Evolutionary conservation across 305 asterid species (phyloP), one percentile per base, ranked within the genome.

Genomic region (Coffea humblotiana): DNA sequence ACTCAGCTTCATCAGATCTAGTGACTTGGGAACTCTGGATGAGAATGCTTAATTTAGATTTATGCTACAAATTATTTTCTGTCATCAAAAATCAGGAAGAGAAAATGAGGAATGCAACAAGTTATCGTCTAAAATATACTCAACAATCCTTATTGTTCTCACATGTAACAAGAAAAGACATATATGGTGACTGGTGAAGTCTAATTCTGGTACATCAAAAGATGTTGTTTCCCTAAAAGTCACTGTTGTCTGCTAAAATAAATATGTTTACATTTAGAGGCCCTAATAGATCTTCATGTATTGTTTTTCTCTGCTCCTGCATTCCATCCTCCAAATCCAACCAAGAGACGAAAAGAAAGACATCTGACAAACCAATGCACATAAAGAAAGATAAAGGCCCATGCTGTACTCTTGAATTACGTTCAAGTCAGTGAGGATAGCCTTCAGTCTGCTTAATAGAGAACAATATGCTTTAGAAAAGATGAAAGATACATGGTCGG

Each of bases 371-470:
- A 16, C 29, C 29, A 56, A 54, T 58, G 35, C 78, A 58, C 45
- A 58, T 37, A 18, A 56, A 74, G 66, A 37, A 27, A 37, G 25
- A 54, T 18, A 3, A 12, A 37, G 52, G 7, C n/a, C 15, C 23
- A 18, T 58, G 63, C 43, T 4, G 48, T 45, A 40, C 27, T 47
- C 48, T 58, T 54, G 56, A 61, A 16, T 25, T 70, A 19, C 48
- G 10, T 47, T 52, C 69, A 68, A 76, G 69, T 32, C 18, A 47
- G 71, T 21, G 27, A 78, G 72, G 51, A 14, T 54, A 37, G 78
- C 72, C 35, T 70, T 45, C 52, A 9, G 15, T 71, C 25, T 40
- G 35, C 71, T 35, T 40, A 47, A 72, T 16, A 40, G 43, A 64
- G 47, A 78, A 14, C 45, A 40, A 7, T 29, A 68, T 21, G 67